Evolutionary conservation across 176 grass and related monocot species (phyloP).

Genomic region (Triticum urartu): DNA sequence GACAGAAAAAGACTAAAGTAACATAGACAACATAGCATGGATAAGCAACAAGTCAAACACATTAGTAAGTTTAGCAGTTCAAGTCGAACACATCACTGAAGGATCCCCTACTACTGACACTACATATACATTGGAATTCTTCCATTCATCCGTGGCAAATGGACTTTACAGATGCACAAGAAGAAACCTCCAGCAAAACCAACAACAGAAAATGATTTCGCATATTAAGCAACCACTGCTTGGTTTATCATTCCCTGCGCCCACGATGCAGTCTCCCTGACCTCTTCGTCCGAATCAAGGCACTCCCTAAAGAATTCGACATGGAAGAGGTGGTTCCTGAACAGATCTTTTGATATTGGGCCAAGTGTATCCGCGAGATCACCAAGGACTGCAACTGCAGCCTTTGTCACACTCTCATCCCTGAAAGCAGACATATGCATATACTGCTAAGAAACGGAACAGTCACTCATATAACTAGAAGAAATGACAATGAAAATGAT

Average conservation of each 20-base stretch:
- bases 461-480: conserved; percentile 10
- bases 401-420: conserved; percentile 84
- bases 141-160: conserved; percentile 46
- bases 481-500: conserved; percentile 2
- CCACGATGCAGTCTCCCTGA: conserved; percentile 72
- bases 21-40: conserved; percentile 13
- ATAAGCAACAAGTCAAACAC: conserved; percentile 23
- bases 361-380: conserved; percentile 79
- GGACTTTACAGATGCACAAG: conserved; percentile 40
- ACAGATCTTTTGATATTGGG: conserved; percentile 53
- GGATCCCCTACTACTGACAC: conserved; percentile 34
- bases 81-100: conserved; percentile 15
- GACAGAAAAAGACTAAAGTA: not conserved
- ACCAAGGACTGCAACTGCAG: conserved; percentile 74
- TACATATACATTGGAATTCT: conserved; percentile 43
- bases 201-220: conserved; percentile 19
- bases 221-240: conserved; percentile 45
- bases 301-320: conserved; percentile 74
- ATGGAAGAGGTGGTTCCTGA: conserved; percentile 61
- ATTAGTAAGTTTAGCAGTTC: conserved; percentile 32
- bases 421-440: conserved; percentile 29
- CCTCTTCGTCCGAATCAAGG: conserved; percentile 58
- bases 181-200: conserved; percentile 19
- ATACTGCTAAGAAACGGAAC: not conserved
- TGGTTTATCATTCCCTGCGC: conserved; percentile 67